These are phyloP conservation scores for Pilaira anomala DNA, from an alignment of 192 early-diverging fungal species.

Conservation along the genomic window DNA sequence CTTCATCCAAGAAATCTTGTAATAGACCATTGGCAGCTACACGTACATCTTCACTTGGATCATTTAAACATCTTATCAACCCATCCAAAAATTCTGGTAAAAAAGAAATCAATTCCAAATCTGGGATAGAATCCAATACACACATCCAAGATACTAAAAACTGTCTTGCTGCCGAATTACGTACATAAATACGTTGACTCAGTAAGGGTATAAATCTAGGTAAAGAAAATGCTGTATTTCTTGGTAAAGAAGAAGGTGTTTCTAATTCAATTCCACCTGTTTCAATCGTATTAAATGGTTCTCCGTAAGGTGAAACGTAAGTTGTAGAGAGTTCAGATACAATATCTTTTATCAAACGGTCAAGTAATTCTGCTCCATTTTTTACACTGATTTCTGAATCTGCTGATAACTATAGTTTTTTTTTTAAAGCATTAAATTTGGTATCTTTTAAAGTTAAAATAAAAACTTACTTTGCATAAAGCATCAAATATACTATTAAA, in stretches of 20 bases:
- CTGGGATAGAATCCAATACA: conserved; percentile 89
- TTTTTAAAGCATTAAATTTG: neutral
- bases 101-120: conserved; percentile 87
- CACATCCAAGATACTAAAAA: conserved; percentile 95
- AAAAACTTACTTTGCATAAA: conserved; percentile 72
- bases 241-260: conserved; percentile 49
- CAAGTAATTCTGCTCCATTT: conserved; percentile 90
- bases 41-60: conserved; percentile 87
- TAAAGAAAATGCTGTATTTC: conserved; percentile 80
- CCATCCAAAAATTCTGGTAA: conserved; percentile 95
- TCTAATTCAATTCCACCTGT: conserved; percentile 31
- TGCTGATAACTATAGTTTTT: conserved; percentile 65
- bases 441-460: neutral
- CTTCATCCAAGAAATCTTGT: conserved; percentile 88
- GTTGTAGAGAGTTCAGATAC: conserved; percentile 86
- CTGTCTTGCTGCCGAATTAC: conserved; percentile 85
- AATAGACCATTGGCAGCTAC: conserved; percentile 77
- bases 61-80: conserved; percentile 83
- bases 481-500: conserved; percentile 99
- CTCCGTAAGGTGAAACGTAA: conserved; percentile 52
- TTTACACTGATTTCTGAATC: conserved; percentile 92
- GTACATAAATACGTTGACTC: conserved; percentile 84
- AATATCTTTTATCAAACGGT: conserved; percentile 95
- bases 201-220: conserved; percentile 92
- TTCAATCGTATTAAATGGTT: conserved; percentile 33